Percentiles rank a stretch among this genome's conserved stretches.
phyloP scores from a whole-genome alignment of 495 filamentous ascomycete species.

The Friedmanniomyces simplex region DNA sequence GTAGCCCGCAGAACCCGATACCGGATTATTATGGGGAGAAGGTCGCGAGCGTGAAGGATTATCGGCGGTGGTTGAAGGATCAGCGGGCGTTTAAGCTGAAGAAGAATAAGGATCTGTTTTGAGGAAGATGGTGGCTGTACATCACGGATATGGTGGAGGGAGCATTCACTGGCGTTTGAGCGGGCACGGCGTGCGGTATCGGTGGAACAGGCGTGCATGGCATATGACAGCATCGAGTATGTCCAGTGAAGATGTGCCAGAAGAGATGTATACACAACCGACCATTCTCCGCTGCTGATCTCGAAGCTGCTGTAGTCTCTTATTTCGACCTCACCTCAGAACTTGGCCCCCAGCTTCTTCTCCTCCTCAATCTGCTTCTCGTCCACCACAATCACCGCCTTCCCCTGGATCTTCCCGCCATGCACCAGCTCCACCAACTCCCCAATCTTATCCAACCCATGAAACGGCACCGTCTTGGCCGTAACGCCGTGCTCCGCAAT shows the following conservation, averaged over 20 bases:
- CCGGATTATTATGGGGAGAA: conserved; percentile 83
- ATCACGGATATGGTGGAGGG: neutral
- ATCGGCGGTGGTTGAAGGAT: conserved; percentile 91
- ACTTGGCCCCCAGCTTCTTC: conserved; percentile 22
- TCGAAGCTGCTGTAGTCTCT: no score
- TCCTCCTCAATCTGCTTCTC: conserved; percentile 23
- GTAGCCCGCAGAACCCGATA: conserved; percentile 59
- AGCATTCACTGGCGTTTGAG: neutral
- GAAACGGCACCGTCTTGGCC: conserved; percentile 42
- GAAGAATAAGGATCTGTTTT: conserved; percentile 38
- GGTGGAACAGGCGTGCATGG: no score
- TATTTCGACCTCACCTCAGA: neutral
- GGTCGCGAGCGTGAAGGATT: conserved; percentile 83
- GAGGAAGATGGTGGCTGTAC: neutral
- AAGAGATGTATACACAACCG: neutral
- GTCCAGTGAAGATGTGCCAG: neutral
- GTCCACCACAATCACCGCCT: conserved; percentile 45
- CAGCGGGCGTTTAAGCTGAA: conserved; percentile 95
- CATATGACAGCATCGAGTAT: neutral
- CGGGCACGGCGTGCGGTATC: neutral
- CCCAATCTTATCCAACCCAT: conserved; percentile 42
- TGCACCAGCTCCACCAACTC: conserved; percentile 40
- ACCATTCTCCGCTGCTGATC: no score
- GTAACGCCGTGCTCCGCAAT: conserved; percentile 41
- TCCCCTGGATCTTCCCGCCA: conserved; percentile 43